Evolutionary conservation across 192 early-diverging fungal species (phyloP), one percentile per base, ranked within the genome.

Genomic region (Chytriomyces hyalinus): DNA sequence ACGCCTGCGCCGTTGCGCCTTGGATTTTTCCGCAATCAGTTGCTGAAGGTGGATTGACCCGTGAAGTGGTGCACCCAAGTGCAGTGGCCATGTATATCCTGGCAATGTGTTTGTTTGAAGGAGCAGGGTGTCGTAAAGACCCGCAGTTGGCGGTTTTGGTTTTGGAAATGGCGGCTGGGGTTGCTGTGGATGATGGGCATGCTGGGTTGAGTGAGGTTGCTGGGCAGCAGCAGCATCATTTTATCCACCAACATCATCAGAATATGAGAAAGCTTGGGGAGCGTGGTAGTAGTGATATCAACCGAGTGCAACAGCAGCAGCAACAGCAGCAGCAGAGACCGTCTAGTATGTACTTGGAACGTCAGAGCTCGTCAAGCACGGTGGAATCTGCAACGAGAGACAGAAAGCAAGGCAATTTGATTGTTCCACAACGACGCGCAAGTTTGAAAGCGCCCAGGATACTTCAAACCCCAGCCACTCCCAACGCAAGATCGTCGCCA

Each of bases 61-160:
- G 71, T 26, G 8, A 9, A 11, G 44, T 60, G 10, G 71, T 73
- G 43, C 71, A 73, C 26, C 71, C 71, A n/a, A 43, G 22, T 49
- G 71, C 71, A 4, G 36, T 73, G 3, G 71, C 71, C n/a, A 11
- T 73, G 8, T 73, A 73, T 45, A 62, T 73, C 24, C 71, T 73
- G 9, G 71, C 71, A 7, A 62, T 73, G 71, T 73, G 71, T 63
- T 45, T 73, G 11, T 62, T 73, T 60, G 71, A 73, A 63, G 71
- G 71, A 10, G 20, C 48, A 8, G 50, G 10, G 36, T 51, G 15
- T 17, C 53, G 71, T 11, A 24, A n/a, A 44, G 71, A 73, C 13
- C 59, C 59, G 9, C 6, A n/a, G 28, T 59, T 73, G 20, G 71
- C 43, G 48, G 53, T 73, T 6, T 36, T 73, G 8, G 71, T 73